phyloP scores from a whole-genome alignment of 176 grass and related monocot genomes.

The Typha latifolia region DNA sequence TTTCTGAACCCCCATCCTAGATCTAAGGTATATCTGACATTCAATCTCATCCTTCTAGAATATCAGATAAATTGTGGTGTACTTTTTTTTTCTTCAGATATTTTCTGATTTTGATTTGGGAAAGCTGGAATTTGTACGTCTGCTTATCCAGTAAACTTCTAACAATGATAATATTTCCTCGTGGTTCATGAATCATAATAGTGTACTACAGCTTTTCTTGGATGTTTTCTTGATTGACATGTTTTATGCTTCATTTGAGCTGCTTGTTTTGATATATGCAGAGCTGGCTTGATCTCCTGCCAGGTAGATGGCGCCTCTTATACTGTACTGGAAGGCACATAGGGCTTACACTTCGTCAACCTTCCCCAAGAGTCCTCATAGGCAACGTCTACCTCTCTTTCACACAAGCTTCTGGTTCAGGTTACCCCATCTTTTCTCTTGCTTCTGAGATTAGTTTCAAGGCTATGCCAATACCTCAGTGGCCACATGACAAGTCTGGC shows the following conservation, averaged over 20 bases:
- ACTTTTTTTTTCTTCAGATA: too few species aligned
- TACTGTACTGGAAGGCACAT: slow-evolving; percentile 89
- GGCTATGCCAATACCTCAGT: slow-evolving; percentile 61
- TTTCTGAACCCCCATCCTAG: slow-evolving; percentile 58
- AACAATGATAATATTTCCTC: too few species aligned
- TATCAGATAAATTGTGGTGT: too few species aligned
- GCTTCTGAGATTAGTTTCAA: slow-evolving; percentile 70
- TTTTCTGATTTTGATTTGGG: too few species aligned
- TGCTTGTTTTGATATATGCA: slow-evolving; percentile 28
- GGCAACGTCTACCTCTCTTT: slow-evolving; percentile 54
- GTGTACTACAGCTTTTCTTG: too few species aligned
- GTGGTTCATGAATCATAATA: too few species aligned
- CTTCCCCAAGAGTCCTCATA: slow-evolving; percentile 55
- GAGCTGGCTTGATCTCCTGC: slow-evolving; percentile 61
- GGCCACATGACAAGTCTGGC: slow-evolving; percentile 90
- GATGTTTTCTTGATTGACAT: slow-evolving; percentile 11
- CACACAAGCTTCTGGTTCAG: slow-evolving; percentile 11
- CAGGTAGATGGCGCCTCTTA: slow-evolving; percentile 73
- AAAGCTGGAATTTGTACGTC: too few species aligned
- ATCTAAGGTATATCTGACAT: slow-evolving; percentile 41
- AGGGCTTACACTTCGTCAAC: slow-evolving; percentile 75
- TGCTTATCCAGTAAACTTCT: too few species aligned
- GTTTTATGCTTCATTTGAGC: slow-evolving; percentile 10
- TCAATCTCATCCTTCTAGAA: background rate
- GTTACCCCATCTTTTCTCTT: slow-evolving; percentile 31